phyloP scores from a whole-genome alignment of 192 early-diverging fungal species.

The Gigaspora rosea region DNA sequence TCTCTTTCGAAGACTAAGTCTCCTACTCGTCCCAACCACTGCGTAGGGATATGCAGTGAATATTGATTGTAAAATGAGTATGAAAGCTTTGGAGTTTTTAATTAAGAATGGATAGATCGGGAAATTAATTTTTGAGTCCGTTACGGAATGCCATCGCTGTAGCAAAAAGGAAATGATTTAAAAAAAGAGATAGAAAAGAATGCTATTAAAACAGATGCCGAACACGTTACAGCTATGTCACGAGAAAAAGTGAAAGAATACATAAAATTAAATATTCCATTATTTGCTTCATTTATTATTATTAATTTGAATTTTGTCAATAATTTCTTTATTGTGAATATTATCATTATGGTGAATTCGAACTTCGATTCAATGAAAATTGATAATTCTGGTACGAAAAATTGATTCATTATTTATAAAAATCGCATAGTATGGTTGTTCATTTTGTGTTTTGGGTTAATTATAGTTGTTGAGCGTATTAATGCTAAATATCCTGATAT shows the following conservation, averaged over 20 bases:
- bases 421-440: no score
- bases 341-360: no score
- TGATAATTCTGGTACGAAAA: no score
- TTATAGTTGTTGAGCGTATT: not conserved
- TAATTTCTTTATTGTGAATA: no score
- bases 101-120: not conserved
- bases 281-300: not conserved
- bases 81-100: constrained; percentile 9
- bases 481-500: not conserved
- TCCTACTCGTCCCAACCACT: no score
- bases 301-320: no score
- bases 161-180: not conserved
- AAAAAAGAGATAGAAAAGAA: not conserved
- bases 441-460: not conserved
- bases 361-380: no score
- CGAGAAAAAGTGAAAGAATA: not conserved
- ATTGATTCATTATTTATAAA: no score
- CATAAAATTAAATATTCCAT: not conserved
- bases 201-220: not conserved
- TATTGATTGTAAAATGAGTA: constrained; percentile 5
- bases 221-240: not conserved
- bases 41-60: not conserved
- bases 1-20: no score
- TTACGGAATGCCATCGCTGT: not conserved
- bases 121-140: not conserved